Percentiles rank a stretch among this genome's conserved stretches.
Evolutionary conservation across 805 yeast species (phyloP).

Genomic region (Saturnispora silvae): DNA sequence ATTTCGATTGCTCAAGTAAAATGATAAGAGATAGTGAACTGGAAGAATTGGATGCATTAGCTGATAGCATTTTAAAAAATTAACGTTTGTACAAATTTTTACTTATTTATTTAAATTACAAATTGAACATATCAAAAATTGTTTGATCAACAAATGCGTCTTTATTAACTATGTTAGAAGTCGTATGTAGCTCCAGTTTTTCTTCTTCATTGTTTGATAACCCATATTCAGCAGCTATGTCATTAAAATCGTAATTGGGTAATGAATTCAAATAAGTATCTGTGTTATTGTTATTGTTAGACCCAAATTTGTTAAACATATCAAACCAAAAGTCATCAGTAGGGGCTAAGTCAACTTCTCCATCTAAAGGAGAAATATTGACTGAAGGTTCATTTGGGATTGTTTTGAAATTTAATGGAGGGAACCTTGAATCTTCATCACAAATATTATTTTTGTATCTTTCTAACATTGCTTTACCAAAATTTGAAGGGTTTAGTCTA

Average conservation of each 20-base stretch:
- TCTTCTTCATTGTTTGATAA: background rate
- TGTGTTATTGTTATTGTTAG: conserved; percentile 1
- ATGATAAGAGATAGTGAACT: background rate
- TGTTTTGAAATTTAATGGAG: conserved; percentile 1
- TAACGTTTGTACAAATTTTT: no score
- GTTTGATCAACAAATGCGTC: conserved; percentile 12
- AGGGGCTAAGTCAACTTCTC: background rate
- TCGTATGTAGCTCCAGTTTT: background rate
- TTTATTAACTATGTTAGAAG: background rate
- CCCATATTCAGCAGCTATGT: conserved; percentile 2
- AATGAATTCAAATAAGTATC: background rate
- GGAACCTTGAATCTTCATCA: conserved; percentile 3
- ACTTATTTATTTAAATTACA: no score
- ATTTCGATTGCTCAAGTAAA: conserved; percentile 1
- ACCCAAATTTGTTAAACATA: conserved; percentile 1
- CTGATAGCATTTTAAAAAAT: conserved; percentile 18
- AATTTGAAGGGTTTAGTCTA: conserved; percentile 2
- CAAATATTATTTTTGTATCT: conserved; percentile 1
- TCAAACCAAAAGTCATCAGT: conserved; percentile 19
- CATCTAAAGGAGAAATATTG: background rate
- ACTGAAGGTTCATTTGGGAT: background rate
- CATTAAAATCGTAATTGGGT: background rate
- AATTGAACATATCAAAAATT: conserved; percentile 13
- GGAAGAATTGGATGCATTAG: conserved; percentile 12
- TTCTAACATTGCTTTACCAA: conserved; percentile 4